Conservation (phyloP, 164 flowering plant species). For the Annona squamosa region DNA sequence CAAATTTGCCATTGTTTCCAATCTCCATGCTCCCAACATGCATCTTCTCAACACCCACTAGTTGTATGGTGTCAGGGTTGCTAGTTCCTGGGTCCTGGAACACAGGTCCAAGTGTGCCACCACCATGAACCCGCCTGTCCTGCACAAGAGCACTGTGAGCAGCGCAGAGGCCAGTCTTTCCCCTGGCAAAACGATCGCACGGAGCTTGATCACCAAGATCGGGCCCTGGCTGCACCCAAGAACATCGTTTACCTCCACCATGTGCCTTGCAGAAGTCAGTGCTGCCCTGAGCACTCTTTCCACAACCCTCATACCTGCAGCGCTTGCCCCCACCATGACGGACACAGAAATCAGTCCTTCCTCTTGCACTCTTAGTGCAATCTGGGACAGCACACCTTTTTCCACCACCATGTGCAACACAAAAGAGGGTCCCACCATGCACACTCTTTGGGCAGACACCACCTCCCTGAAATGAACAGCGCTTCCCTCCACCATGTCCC, state of each 20-base stretch:
- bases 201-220: constrained; percentile 44
- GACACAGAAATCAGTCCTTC: constrained; percentile 79
- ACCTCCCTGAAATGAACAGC: constrained; percentile 77
- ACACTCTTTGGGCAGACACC: constrained; percentile 81
- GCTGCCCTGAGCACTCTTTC: constrained; percentile 31
- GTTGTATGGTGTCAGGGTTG: constrained; percentile 30
- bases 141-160: constrained; percentile 69
- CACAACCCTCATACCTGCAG: constrained; percentile 71
- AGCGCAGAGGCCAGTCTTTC: constrained; percentile 77
- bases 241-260: constrained; percentile 90
- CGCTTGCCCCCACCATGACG: constrained; percentile 97
- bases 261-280: constrained; percentile 29
- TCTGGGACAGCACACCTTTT: constrained; percentile 80
- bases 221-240: constrained; percentile 75
- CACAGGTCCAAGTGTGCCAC: constrained; percentile 48
- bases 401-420: constrained; percentile 95
- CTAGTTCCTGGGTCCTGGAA: constrained; percentile 40
- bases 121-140: constrained; percentile 93
- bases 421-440: constrained; percentile 75
- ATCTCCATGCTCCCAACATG: neutral
- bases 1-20: neutral
- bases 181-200: constrained; percentile 79
- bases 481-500: constrained; percentile 96
- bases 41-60: neutral
- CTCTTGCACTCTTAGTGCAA: constrained; percentile 94